Evolutionary conservation across 2,329 filamentous ascomycete genomes (phyloP).

Genomic region (Trichothecium roseum): DNA sequence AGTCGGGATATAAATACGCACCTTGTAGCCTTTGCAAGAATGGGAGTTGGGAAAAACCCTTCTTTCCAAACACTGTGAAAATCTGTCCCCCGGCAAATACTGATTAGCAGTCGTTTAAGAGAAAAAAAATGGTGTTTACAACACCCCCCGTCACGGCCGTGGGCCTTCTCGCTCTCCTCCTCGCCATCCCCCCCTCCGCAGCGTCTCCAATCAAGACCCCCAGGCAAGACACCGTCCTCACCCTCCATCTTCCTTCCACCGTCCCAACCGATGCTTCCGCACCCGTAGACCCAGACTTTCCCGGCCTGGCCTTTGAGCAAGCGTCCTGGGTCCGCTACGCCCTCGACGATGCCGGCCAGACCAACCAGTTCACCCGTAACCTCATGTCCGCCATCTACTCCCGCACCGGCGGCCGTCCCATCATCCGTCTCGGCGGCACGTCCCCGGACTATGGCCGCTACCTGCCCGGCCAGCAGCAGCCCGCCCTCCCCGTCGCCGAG

Average conservation of each 20-base stretch:
- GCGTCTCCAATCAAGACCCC: not conserved
- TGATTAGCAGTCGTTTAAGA: no score
- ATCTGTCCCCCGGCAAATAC: no score
- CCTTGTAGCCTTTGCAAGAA: no score
- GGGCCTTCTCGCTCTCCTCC: no score
- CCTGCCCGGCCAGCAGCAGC: slow-evolving; percentile 17
- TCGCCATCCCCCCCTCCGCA: no score
- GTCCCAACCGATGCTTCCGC: not conserved
- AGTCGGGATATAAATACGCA: no score
- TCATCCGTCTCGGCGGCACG: slow-evolving; percentile 24
- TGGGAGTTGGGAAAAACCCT: no score
- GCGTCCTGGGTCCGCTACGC: slow-evolving; percentile 22
- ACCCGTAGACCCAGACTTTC: slow-evolving; percentile 2
- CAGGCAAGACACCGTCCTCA: not conserved
- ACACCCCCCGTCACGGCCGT: no score
- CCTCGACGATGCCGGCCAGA: slow-evolving; percentile 16
- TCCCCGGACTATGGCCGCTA: slow-evolving; percentile 24
- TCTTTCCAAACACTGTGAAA: no score
- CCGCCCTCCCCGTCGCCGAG: slow-evolving; percentile 20
- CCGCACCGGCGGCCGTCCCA: slow-evolving; percentile 20
- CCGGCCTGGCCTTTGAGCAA: slow-evolving; percentile 12
- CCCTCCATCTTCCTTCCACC: not conserved
- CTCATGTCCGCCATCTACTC: slow-evolving; percentile 21
- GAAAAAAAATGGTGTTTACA: no score
- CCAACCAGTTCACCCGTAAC: slow-evolving; percentile 21